These are phyloP conservation scores for Wickerhamiella occidentalis DNA, from an alignment of 805 yeast species.

Conservation along the genomic window DNA sequence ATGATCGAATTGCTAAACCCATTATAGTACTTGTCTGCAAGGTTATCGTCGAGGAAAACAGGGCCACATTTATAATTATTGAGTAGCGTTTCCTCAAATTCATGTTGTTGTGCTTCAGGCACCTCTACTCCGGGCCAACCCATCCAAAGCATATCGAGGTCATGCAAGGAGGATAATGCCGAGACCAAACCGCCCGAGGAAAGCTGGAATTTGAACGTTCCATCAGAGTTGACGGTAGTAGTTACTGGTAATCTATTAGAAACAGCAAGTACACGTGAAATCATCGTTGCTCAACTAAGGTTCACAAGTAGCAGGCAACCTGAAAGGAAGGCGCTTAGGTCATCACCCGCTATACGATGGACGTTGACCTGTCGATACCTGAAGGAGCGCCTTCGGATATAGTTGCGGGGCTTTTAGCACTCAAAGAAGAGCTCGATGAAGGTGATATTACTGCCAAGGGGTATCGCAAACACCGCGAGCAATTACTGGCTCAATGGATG, in stretches of 20 bases:
- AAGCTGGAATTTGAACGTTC: conserved; percentile 72
- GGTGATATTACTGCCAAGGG: conserved; percentile 69
- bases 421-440: conserved; percentile 31
- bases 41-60: conserved; percentile 70
- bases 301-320: too few species aligned
- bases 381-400: conserved; percentile 23
- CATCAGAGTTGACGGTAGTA: conserved; percentile 39
- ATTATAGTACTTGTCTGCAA: conserved; percentile 92
- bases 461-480: conserved; percentile 45
- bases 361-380: conserved; percentile 20
- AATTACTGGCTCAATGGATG: conserved; percentile 25
- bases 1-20: conserved; percentile 89
- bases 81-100: conserved; percentile 57
- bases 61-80: conserved; percentile 83
- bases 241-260: conserved; percentile 95
- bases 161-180: conserved; percentile 82
- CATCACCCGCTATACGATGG: background rate
- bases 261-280: conserved; percentile 55
- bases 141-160: conserved; percentile 71
- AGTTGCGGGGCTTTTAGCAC: conserved; percentile 20
- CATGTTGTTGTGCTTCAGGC: conserved; percentile 58
- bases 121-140: conserved; percentile 94
- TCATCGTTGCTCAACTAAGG: too few species aligned
- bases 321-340: background rate
- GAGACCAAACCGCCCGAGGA: conserved; percentile 97